These are phyloP conservation scores for Chenopodium quinoa DNA, from an alignment of 148 eudicot genomes.

Conservation along the genomic window DNA sequence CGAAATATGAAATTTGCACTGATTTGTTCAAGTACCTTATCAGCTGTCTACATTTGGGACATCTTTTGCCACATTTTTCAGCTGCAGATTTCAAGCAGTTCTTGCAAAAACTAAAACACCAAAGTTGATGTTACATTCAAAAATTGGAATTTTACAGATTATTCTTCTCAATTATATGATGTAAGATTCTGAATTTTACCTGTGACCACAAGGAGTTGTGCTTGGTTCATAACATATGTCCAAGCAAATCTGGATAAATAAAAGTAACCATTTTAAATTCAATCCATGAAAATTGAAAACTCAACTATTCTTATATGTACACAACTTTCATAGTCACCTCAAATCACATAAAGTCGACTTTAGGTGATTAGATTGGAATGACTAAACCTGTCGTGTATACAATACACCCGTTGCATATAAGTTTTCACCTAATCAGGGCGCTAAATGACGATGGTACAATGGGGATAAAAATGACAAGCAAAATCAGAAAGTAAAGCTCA, in stretches of 20 bases:
- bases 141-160: not conserved
- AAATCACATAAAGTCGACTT: not conserved
- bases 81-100: constrained; percentile 85
- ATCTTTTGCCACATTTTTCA: constrained; percentile 81
- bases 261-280: constrained; percentile 3
- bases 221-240: constrained; percentile 96
- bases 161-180: no score
- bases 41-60: constrained; percentile 92
- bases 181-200: constrained; percentile 34
- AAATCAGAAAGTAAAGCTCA: not conserved
- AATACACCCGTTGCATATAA: not conserved
- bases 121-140: not conserved
- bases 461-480: not conserved
- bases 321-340: not conserved
- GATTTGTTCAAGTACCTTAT: constrained; percentile 49
- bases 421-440: not conserved
- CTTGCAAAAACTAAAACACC: constrained; percentile 68
- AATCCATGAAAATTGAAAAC: not conserved
- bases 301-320: not conserved
- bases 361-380: not conserved
- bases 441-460: no score
- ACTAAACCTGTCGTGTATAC: not conserved
- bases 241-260: constrained; percentile 71
- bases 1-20: not conserved
- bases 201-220: constrained; percentile 97